phyloP scores from a whole-genome alignment of 192 early-diverging fungal genomes.

The Linnemannia exigua region DNA sequence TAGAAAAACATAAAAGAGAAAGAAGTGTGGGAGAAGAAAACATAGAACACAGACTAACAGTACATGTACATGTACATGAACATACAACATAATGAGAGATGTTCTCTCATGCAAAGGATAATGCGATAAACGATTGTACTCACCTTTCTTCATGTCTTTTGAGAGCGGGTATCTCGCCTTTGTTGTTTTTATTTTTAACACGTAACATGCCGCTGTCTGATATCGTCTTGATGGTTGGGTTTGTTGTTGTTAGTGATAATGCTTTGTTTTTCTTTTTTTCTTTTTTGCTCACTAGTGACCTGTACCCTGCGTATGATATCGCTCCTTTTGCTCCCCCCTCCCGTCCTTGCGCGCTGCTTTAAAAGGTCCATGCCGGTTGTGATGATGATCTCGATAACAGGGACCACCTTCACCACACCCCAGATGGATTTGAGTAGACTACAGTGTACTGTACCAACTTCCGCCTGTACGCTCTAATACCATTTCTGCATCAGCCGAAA shows the following conservation, averaged over 20 bases:
- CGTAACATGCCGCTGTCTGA: neutral
- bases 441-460: neutral
- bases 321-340: neutral
- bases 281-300: too few relatives aligned
- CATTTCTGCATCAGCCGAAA: conserved; percentile 5
- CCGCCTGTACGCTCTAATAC: neutral
- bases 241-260: neutral
- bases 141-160: neutral
- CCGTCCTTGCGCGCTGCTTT: neutral
- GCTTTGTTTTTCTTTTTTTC: neutral
- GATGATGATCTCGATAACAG: conserved; percentile 3
- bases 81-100: neutral
- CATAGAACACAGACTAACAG: neutral
- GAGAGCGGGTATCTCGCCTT: neutral
- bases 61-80: too few relatives aligned
- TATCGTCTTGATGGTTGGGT: neutral
- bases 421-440: too few relatives aligned
- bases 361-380: conserved; percentile 8
- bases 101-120: conserved; percentile 8
- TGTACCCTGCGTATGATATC: too few relatives aligned
- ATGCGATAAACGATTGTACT: conserved; percentile 13
- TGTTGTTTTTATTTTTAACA: conserved; percentile 9
- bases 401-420: neutral
- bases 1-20: neutral
- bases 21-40: neutral